Base-by-base conservation (phyloP, 2,329 filamentous ascomycete genomes). In the Dactylellina drechsleri region DNA sequence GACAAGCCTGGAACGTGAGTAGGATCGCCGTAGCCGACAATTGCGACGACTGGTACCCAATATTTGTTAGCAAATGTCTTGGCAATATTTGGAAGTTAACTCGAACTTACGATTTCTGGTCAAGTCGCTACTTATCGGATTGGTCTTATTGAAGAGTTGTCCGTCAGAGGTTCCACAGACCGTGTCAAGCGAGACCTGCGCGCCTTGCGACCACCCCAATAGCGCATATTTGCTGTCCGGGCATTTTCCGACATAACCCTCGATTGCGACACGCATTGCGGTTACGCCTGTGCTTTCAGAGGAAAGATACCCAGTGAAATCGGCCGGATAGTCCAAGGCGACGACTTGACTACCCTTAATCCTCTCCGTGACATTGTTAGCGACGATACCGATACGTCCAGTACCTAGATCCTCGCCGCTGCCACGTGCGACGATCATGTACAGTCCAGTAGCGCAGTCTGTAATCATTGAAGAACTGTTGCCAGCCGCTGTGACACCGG, bases 1-100 rank as follows among this genome's bases (percentile, higher is more conserved):
- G 50, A 53, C 50, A 53, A 53, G 5, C 23, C 50, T 16, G 50
- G 50, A 7, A 53, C 23, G 31, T 53, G 50, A 28, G 50, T 53
- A 20, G 50, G 50, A 53, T 53, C 50, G 13, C 50, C 50, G 23
- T 53, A 53, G 23, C 50, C 50, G n/a, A 53, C 50, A 53, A 53
- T 26, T 31, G 50, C 23, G 23, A 53, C 50, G 23, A 53, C 50
- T 53, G 23, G 12, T 13, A 28, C 12, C 23, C 20, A 18, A 52
- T 23, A 16, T 7, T 53, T 12, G 7, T 53, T 15, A 36, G 31
- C 10, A 36, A 10, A 7, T 36, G 6, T 7, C 31, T 36, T 36
- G 5, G 10, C 10, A 36, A 53, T 5, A 13, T 20, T 20, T 52
- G 47, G 18, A 53, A 31, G n/a, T 52, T 52, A 20, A 23, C 12